Evolutionary conservation across 768 basidiomycete species (phyloP).

Genomic region (Rubroboletus pulcherrimus): DNA sequence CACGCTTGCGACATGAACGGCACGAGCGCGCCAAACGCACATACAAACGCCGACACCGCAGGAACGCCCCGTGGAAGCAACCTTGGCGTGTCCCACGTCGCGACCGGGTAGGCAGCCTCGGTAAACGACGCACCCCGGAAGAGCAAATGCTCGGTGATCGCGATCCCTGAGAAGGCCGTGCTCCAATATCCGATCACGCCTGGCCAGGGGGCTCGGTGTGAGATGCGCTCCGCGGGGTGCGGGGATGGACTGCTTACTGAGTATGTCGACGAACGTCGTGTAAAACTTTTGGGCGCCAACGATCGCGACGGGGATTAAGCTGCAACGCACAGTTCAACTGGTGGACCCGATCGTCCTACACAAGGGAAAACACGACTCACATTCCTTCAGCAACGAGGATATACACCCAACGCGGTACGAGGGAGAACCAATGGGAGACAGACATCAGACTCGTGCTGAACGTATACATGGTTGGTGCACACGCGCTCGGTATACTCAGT

Average conservation of each 20-base stretch:
- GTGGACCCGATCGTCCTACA: background rate
- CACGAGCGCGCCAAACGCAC: conserved; percentile 38
- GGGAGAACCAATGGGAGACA: conserved; percentile 29
- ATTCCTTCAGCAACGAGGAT: conserved; percentile 43
- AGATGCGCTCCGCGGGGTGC: conserved; percentile 5
- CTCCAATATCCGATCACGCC: conserved; percentile 47
- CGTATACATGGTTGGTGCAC: conserved; percentile 58
- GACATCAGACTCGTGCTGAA: conserved; percentile 46
- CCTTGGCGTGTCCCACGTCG: conserved; percentile 34
- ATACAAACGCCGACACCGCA: conserved; percentile 38
- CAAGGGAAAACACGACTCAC: conserved; percentile 25
- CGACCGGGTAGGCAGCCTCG: conserved; percentile 33
- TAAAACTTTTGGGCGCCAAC: conserved; percentile 46
- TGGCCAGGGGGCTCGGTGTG: conserved; percentile 8
- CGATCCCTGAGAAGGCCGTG: conserved; percentile 34
- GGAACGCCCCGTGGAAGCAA: conserved; percentile 41
- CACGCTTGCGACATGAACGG: conserved; percentile 52
- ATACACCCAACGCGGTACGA: conserved; percentile 45
- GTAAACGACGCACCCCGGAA: conserved; percentile 37
- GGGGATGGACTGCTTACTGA: conserved; percentile 24
- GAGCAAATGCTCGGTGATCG: conserved; percentile 42
- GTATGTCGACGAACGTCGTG: conserved; percentile 39
- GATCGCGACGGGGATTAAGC: conserved; percentile 45
- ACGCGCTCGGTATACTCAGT: conserved; percentile 50
- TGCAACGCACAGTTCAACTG: conserved; percentile 11